A percentile compares a stretch with the other conserved stretches of the same genome.
Conservation (phyloP, 2,329 filamentous ascomycete genomes). For the Lomentospora prolificans region DNA sequence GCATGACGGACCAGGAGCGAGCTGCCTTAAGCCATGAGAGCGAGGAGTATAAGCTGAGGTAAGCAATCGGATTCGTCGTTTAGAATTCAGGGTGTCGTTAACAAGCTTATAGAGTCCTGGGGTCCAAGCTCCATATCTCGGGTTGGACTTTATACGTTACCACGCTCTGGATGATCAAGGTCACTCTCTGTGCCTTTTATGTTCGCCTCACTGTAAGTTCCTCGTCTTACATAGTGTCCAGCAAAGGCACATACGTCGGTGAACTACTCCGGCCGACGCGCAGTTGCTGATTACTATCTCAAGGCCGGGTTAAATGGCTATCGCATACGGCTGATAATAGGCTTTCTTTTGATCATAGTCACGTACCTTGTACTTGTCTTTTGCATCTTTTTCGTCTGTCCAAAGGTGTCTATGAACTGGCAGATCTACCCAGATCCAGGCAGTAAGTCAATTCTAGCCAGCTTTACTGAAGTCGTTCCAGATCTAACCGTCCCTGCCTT, state of each 20-base stretch:
- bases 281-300: neutral
- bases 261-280: neutral
- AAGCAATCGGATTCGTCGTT: constrained; percentile 10
- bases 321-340: constrained; percentile 17
- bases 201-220: constrained; percentile 35
- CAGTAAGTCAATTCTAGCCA: constrained; percentile 18
- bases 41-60: constrained; percentile 26
- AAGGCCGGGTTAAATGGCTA: neutral
- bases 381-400: constrained; percentile 25
- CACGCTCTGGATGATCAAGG: constrained; percentile 42
- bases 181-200: constrained; percentile 42
- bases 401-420: constrained; percentile 26
- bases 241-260: neutral
- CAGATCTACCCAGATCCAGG: constrained; percentile 32
- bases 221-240: too few relatives aligned
- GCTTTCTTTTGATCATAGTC: constrained; percentile 21
- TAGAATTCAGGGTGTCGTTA: neutral
- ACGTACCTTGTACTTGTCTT: constrained; percentile 24
- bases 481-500: too few relatives aligned
- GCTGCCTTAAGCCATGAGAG: constrained; percentile 27
- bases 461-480: too few relatives aligned
- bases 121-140: constrained; percentile 42
- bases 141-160: constrained; percentile 42
- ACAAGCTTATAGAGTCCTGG: constrained; percentile 29
- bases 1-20: constrained; percentile 38